Evolutionary conservation across 352 stramenopile species (phyloP).

Genomic region (Globisporangium polare): DNA sequence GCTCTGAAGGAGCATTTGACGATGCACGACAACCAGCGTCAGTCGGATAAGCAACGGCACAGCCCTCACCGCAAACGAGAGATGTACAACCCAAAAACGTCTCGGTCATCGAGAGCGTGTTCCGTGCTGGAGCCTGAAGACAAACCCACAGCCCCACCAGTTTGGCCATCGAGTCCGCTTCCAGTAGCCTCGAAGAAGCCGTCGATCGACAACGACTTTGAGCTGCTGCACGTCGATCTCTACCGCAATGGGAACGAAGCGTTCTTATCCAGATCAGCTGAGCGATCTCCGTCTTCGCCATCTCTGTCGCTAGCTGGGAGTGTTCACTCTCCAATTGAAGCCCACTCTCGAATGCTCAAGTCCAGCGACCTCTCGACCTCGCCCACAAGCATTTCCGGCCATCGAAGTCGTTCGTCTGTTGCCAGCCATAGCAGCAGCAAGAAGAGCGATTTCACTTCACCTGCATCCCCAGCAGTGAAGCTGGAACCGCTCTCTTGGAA

Average conservation of each 20-base stretch:
- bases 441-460: not conserved
- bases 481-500: constrained; percentile 15
- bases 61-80: not conserved
- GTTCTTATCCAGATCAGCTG: not conserved
- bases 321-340: not conserved
- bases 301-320: not conserved
- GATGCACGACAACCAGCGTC: constrained; percentile 12
- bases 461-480: constrained; percentile 6
- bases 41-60: not conserved
- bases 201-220: not conserved
- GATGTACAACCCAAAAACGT: too few species aligned
- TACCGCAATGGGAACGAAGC: not conserved
- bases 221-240: not conserved
- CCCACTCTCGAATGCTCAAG: not conserved
- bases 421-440: not conserved
- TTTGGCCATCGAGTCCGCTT: not conserved
- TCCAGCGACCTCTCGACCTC: constrained; percentile 9
- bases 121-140: not conserved
- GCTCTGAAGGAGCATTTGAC: constrained; percentile 38
- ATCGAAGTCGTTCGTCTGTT: not conserved
- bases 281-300: not conserved
- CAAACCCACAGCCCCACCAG: not conserved
- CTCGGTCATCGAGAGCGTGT: not conserved
- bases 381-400: not conserved
- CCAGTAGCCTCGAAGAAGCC: not conserved